Evolutionary conservation across 345 rosid species (phyloP), one percentile per base, ranked within the genome.

Genomic region (Citrus maxima): DNA sequence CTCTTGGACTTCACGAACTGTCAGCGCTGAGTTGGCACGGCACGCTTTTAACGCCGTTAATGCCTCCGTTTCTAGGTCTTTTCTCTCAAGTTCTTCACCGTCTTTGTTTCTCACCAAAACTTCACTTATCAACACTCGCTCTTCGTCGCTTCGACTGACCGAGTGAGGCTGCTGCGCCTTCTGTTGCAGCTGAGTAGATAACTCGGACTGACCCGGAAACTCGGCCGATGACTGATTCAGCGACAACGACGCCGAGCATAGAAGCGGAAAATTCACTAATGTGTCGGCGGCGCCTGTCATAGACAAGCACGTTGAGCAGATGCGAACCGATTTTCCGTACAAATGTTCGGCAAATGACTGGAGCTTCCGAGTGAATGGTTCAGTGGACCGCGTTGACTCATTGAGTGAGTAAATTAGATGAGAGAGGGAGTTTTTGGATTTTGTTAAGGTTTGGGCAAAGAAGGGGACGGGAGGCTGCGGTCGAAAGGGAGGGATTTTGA

Each of bases 81-180:
- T 94, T 87, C 91, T 90, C 90, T 94, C 99, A 3, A 94, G 89
- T 82, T 93, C 95, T 71, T 96, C 98, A 0, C 99, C 99, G 30
- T 96, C 99, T 63, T 91, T 94, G 27, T 94, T 94, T 87, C 91
- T 90, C 71, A 94, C 98, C 76, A 94, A 80, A 67, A 96, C 97
- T 84, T 96, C 98, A 30, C 98, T 92, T 7, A 96, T 91, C 88
- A 93, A 68, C 49, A 94, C 95, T 77, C 98, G 88, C 90, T 94
- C 98, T 87, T 96, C 98, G 16, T 89, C 87, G 25, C 84, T 72
- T 25, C 92, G 80, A 75, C 89, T 80, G 60, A 66, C 78, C 1
- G 89, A 79, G 40, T 84, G 89, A 22, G 87, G 85, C 79, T 88
- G 90, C 22, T 88, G 58, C 58, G 58, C 92, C 80, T 89, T 93